Percentiles rank a stretch among this genome's conserved stretches.
These are phyloP conservation scores for Phytophthora citricola DNA, from an alignment of 352 stramenopile species.

Conservation along the genomic window DNA sequence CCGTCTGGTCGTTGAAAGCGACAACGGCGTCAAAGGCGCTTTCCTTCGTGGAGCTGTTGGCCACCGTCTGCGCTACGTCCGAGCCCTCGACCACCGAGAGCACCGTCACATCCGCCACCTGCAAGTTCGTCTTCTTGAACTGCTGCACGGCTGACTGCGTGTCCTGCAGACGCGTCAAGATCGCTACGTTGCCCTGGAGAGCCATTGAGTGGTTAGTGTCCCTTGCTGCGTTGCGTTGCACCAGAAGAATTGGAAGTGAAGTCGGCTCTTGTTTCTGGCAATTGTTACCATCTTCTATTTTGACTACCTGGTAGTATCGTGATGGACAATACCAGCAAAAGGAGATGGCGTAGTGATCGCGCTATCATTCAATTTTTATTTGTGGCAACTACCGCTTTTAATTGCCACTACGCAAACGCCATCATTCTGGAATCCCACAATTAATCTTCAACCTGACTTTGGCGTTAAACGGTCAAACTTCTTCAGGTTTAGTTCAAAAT, in stretches of 20 bases:
- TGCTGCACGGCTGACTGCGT: constrained; percentile 44
- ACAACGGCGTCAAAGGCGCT: constrained; percentile 61
- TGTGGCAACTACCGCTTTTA: not conserved
- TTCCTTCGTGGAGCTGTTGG: constrained; percentile 35
- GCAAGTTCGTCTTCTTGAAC: constrained; percentile 49
- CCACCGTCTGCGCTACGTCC: constrained; percentile 51
- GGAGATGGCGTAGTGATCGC: constrained; percentile 5
- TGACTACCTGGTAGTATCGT: constrained; percentile 6
- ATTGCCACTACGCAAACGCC: constrained; percentile 8
- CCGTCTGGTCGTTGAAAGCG: constrained; percentile 60
- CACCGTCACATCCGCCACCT: constrained; percentile 56
- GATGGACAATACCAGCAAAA: too few relatives aligned
- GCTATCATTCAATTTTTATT: constrained; percentile 14
- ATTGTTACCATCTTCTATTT: not conserved
- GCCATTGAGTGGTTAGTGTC: constrained; percentile 32
- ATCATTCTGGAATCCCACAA: constrained; percentile 20
- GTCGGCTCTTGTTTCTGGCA: constrained; percentile 6
- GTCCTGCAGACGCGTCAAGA: constrained; percentile 64
- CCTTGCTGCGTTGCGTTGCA: constrained; percentile 14
- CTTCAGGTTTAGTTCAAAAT: too few relatives aligned
- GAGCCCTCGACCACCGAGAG: constrained; percentile 46
- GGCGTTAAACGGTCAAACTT: too few relatives aligned
- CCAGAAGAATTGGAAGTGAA: constrained; percentile 38
- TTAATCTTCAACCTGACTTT: constrained; percentile 8
- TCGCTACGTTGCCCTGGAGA: constrained; percentile 56